phyloP scores from a whole-genome alignment of 257 asterid genomes.

The Solanum sejunctum region DNA sequence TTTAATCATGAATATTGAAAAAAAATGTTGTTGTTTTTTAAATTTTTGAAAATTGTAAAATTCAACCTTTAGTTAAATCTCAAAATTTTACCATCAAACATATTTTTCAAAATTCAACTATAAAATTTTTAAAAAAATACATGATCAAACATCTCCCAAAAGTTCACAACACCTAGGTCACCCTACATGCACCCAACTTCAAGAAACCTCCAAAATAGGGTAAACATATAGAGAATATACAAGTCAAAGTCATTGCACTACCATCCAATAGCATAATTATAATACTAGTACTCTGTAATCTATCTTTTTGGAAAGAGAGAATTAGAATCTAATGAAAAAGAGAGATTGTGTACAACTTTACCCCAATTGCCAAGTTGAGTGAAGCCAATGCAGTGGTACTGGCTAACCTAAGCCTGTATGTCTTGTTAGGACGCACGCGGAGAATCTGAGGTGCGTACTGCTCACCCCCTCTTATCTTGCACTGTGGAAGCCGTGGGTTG shows the following conservation, averaged over 20 bases:
- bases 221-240: background rate
- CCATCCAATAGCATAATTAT: background rate
- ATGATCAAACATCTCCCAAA: too few relatives aligned
- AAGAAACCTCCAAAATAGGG: background rate
- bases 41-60: too few relatives aligned
- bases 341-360: conserved; percentile 1
- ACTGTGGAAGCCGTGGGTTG: conserved; percentile 21
- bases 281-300: background rate
- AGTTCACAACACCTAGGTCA: background rate
- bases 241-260: background rate
- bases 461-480: conserved; percentile 54
- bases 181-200: background rate
- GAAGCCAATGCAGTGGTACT: conserved; percentile 70
- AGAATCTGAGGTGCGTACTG: conserved; percentile 64
- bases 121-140: too few relatives aligned
- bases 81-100: too few relatives aligned
- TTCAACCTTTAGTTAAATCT: too few relatives aligned
- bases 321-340: background rate
- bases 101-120: too few relatives aligned
- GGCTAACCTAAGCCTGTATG: conserved; percentile 76
- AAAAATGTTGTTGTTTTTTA: too few relatives aligned
- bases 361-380: conserved; percentile 84
- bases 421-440: conserved; percentile 52
- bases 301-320: background rate
- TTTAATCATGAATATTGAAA: too few relatives aligned